Evolutionary conservation across 768 basidiomycete species (phyloP).

Genomic region (Mycena amicta): DNA sequence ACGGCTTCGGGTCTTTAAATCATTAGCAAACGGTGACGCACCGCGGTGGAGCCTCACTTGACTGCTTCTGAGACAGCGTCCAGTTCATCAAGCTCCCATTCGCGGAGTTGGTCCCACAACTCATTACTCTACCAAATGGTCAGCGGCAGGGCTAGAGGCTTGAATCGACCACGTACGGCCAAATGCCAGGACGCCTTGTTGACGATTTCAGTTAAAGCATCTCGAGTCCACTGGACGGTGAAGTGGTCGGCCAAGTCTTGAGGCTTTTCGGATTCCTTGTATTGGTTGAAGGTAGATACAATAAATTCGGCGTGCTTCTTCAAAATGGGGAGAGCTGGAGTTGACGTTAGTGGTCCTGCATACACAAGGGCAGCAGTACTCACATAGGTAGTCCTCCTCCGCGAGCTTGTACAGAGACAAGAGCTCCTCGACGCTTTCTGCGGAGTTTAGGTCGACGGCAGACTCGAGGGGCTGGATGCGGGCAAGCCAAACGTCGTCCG

Average conservation of each 20-base stretch:
- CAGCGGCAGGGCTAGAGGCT: background rate
- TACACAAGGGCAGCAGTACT: constrained; percentile 32
- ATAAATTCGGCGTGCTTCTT: constrained; percentile 69
- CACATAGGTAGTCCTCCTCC: constrained; percentile 80
- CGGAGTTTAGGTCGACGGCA: constrained; percentile 53
- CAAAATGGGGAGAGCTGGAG: constrained; percentile 73
- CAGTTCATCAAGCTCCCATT: constrained; percentile 74
- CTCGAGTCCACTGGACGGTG: constrained; percentile 61
- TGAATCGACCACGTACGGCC: constrained; percentile 42
- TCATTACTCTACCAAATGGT: constrained; percentile 55
- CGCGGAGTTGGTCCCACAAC: constrained; percentile 71
- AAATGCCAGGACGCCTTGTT: constrained; percentile 62
- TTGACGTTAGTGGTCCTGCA: constrained; percentile 20
- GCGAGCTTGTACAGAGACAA: constrained; percentile 66
- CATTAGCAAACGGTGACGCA: constrained; percentile 4
- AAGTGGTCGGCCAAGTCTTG: constrained; percentile 61
- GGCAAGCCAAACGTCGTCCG: constrained; percentile 76
- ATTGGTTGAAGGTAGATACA: constrained; percentile 42
- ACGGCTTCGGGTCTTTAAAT: constrained; percentile 44
- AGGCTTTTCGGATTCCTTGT: constrained; percentile 44
- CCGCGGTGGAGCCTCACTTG: constrained; percentile 36
- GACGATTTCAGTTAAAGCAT: constrained; percentile 55
- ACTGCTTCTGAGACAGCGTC: constrained; percentile 49
- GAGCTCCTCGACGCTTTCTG: constrained; percentile 55
- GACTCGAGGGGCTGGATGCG: constrained; percentile 58